Conservation (phyloP, 495 filamentous ascomycete genomes). For the Haplographium delicatum region DNA sequence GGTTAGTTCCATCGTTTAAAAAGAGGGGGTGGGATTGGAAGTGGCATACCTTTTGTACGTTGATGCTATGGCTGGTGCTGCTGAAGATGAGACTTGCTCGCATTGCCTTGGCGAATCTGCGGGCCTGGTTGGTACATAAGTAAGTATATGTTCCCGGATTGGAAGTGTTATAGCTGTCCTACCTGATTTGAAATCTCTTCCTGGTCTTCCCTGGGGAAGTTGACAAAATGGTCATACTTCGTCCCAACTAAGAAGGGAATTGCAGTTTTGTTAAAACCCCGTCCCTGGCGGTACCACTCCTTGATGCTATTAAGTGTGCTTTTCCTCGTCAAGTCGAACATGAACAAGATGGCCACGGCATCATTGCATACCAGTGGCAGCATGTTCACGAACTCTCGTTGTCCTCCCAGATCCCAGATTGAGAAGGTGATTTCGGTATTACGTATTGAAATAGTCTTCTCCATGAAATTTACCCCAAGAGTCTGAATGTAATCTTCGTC, state of each 20-base stretch:
- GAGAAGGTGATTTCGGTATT: constrained; percentile 99
- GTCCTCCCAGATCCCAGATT: constrained; percentile 97
- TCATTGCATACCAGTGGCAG: constrained; percentile 97
- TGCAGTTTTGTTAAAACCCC: constrained; percentile 98
- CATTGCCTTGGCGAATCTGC: constrained; percentile 97
- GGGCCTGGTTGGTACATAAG: constrained; percentile 54
- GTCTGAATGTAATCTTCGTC: constrained; percentile 99
- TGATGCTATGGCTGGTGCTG: constrained; percentile 98
- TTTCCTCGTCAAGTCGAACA: constrained; percentile 98
- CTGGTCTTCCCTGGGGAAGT: constrained; percentile 93
- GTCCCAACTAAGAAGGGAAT: constrained; percentile 96
- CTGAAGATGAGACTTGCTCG: constrained; percentile 95
- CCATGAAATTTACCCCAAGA: constrained; percentile 98
- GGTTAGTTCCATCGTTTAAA: constrained; percentile 4
- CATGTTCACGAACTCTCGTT: constrained; percentile 99
- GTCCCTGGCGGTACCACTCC: constrained; percentile 97
- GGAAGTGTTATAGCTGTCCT: constrained; percentile 14
- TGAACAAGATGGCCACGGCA: constrained; percentile 96
- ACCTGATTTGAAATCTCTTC: constrained; percentile 97
- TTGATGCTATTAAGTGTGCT: constrained; percentile 98
- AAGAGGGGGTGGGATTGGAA: neutral
- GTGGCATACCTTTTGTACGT: constrained; percentile 93
- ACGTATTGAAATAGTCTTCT: constrained; percentile 98
- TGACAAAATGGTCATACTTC: constrained; percentile 99
- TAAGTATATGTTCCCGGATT: neutral